Percentiles rank a stretch among this genome's conserved stretches.
phyloP scores from a whole-genome alignment of 805 yeast genomes.

The Kurtzmaniella cleridarum region DNA sequence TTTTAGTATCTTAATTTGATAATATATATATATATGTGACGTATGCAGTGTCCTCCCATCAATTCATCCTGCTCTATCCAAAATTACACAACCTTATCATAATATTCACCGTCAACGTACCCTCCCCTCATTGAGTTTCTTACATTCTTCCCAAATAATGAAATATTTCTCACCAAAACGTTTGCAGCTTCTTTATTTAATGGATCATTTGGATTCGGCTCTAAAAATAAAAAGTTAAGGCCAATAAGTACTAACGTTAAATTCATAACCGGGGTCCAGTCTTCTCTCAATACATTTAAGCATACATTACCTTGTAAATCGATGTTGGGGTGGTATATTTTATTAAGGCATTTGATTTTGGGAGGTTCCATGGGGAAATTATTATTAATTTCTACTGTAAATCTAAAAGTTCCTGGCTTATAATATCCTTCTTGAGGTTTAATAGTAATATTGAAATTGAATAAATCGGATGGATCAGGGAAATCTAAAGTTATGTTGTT shows the following conservation, averaged over 20 bases:
- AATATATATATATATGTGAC: too few species aligned
- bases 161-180: slow-evolving; percentile 30
- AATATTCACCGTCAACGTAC: slow-evolving; percentile 47
- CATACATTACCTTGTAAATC: slow-evolving; percentile 89
- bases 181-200: slow-evolving; percentile 87
- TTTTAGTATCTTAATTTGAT: too few species aligned
- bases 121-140: slow-evolving; percentile 69
- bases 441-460: slow-evolving; percentile 55
- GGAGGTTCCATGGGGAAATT: slow-evolving; percentile 94
- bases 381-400: slow-evolving; percentile 59
- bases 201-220: slow-evolving; percentile 91
- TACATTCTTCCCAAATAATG: slow-evolving; percentile 53
- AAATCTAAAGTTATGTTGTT: slow-evolving; percentile 46
- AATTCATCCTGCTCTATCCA: background rate
- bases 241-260: slow-evolving; percentile 81
- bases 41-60: background rate
- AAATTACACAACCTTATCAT: slow-evolving; percentile 50
- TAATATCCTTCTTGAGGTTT: slow-evolving; percentile 73
- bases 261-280: slow-evolving; percentile 92
- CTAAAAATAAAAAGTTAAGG: slow-evolving; percentile 74
- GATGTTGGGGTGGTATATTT: slow-evolving; percentile 90
- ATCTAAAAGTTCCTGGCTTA: slow-evolving; percentile 60
- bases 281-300: slow-evolving; percentile 84
- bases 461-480: slow-evolving; percentile 50
- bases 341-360: slow-evolving; percentile 62